phyloP scores from a whole-genome alignment of 2,329 filamentous ascomycete species.

The Pezicula neosporulosa region DNA sequence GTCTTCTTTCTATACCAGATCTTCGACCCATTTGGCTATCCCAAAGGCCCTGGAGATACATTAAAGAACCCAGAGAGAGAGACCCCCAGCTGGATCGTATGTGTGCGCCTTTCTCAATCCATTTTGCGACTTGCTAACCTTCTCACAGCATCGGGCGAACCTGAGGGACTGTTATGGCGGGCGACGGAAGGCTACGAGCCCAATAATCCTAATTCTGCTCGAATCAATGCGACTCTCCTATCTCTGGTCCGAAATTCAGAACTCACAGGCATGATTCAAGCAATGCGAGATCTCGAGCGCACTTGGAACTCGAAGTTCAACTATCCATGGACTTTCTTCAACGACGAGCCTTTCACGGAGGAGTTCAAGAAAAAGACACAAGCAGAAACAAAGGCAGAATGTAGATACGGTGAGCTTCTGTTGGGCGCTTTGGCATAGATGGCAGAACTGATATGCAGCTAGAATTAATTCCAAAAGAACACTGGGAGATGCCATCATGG shows the following conservation, averaged over 20 bases:
- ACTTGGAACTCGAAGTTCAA: constrained; percentile 99
- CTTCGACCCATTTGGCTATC: constrained; percentile 52
- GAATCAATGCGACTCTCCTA: constrained; percentile 90
- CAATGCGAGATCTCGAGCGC: constrained; percentile 86
- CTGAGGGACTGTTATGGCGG: constrained; percentile 70
- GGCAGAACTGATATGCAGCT: constrained; percentile 16
- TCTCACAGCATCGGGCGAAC: constrained; percentile 72
- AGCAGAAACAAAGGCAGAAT: constrained; percentile 83
- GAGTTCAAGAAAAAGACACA: constrained; percentile 86
- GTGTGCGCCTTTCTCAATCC: constrained; percentile 29
- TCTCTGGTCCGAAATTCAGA: constrained; percentile 92
- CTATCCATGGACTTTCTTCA: constrained; percentile 99
- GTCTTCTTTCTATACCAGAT: constrained; percentile 77
- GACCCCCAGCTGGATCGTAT: constrained; percentile 87
- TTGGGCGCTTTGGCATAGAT: not conserved
- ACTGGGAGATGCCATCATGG: constrained; percentile 91
- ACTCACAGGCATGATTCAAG: constrained; percentile 75
- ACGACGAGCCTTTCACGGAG: constrained; percentile 87
- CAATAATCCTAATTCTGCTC: constrained; percentile 69
- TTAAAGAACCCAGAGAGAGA: constrained; percentile 60
- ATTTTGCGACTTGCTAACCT: constrained; percentile 7
- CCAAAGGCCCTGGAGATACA: constrained; percentile 37
- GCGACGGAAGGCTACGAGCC: constrained; percentile 75
- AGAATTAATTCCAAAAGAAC: constrained; percentile 90
- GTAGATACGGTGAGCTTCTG: constrained; percentile 65